Base-by-base conservation (phyloP, 2,329 filamentous ascomycete genomes). In the Ophidiomyces ophidiicola region DNA sequence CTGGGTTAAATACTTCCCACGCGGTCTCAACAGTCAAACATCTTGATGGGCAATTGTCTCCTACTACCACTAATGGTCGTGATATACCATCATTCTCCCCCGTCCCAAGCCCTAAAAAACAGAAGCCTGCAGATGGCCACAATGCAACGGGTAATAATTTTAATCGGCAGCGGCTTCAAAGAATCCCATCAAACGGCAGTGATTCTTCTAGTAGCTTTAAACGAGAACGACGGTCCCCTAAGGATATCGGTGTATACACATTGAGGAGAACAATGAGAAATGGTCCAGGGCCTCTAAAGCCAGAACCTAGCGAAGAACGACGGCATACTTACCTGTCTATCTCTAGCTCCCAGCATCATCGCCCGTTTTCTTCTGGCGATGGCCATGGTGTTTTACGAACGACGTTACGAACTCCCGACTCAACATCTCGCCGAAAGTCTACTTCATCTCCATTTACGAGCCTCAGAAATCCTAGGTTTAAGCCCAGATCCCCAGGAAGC, bases 201-300 rank as follows among this genome's bases (percentile, higher is more conserved):
- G 78, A 83, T 49, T 68, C 64, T 2, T 62, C 63, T 31, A 93
- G 82, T 60, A 93, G 84, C 55, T 94, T 94, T 64, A 80, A 74
- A 53, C 78, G 83, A 19, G 60, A 66, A 30, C 71, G 72, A 44
- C 62, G 70, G 25, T 55, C 63, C 36, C 54, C 58, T 4, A 60
- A 60, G 28, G 59, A 67, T 30, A 68, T 68, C 0, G 63, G 64
- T 3, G 53, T 60, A 17, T 71, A 76, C 38, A 70, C 66, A 1
- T 83, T 93, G 67, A 78, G 78, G 42, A 71, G 68, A 36, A 84
- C 82, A 1, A 82, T 94, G 82, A 72, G 86, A 43, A 62, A 60
- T 18, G 54, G 60, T 18, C 55, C 64, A 14, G 56, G 65, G 25
- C 66, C 38, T 30, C 14, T 24, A 3, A 44, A 30, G 23, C 24